Evolutionary conservation across 2,329 filamentous ascomycete species (phyloP).

Genomic region (Penicillium freii): DNA sequence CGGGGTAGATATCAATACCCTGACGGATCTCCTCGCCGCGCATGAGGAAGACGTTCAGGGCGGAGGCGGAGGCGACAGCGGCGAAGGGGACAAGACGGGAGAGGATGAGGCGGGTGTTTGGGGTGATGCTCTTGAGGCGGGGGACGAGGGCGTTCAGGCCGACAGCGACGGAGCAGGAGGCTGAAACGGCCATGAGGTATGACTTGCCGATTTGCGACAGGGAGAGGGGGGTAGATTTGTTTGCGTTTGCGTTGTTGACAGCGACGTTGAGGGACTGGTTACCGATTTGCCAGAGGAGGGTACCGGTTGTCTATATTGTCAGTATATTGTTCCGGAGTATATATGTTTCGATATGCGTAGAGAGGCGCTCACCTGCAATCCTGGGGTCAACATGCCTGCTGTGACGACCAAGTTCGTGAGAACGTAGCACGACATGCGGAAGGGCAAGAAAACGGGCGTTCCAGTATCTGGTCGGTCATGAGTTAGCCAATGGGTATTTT

Average conservation of each 20-base stretch:
- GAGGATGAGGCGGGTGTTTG: conserved; percentile 72
- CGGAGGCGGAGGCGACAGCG: conserved; percentile 86
- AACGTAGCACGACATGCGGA: conserved; percentile 96
- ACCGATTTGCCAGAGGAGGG: conserved; percentile 87
- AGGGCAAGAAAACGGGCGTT: conserved; percentile 85
- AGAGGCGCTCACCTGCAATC: conserved; percentile 61
- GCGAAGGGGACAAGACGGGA: conserved; percentile 92
- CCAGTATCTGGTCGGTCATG: conserved; percentile 68
- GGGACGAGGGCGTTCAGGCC: conserved; percentile 89
- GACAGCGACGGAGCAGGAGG: conserved; percentile 89
- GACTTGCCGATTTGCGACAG: conserved; percentile 79
- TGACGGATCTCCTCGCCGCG: conserved; percentile 89
- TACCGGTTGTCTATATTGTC: conserved; percentile 67
- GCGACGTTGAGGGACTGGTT: conserved; percentile 98
- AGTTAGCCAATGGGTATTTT: conserved; percentile 1
- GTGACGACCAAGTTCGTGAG: conserved; percentile 93
- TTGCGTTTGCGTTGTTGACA: conserved; percentile 96
- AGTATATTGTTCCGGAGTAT: neutral
- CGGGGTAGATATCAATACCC: conserved; percentile 89
- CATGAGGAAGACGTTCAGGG: conserved; percentile 96
- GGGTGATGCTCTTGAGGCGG: conserved; percentile 71
- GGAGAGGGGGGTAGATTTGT: conserved; percentile 90
- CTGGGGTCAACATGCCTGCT: conserved; percentile 93
- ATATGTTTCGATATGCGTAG: neutral
- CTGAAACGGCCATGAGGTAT: conserved; percentile 86